Evolutionary conservation across 2,329 filamentous ascomycete genomes (phyloP).

Genomic region (Seiridium cupressi): DNA sequence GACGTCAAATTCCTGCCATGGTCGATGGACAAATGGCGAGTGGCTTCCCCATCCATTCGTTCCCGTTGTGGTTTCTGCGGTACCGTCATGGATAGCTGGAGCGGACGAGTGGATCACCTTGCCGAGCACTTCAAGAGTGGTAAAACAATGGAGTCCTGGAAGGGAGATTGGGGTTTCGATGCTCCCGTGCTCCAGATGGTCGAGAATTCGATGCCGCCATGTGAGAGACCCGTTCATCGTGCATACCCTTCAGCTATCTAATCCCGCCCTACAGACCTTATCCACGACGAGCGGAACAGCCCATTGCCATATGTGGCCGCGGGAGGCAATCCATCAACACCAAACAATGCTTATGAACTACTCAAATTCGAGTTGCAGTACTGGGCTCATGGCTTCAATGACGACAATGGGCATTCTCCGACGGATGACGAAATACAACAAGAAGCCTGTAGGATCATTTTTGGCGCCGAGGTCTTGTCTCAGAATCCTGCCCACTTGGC

Average conservation of each 20-base stretch:
- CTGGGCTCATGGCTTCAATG: constrained; percentile 44
- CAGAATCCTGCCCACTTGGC: constrained; percentile 35
- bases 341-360: constrained; percentile 59
- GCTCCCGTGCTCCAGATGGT: constrained; percentile 59
- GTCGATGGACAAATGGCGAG: constrained; percentile 67
- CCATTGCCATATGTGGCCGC: constrained; percentile 53
- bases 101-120: constrained; percentile 58
- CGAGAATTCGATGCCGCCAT: constrained; percentile 66
- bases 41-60: constrained; percentile 57
- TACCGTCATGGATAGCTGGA: constrained; percentile 61
- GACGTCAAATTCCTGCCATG: constrained; percentile 58
- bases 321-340: constrained; percentile 40
- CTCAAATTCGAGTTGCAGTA: constrained; percentile 57
- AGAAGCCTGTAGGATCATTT: constrained; percentile 60
- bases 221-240: constrained; percentile 42
- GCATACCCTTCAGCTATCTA: constrained; percentile 32
- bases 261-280: constrained; percentile 51
- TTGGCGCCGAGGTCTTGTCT: constrained; percentile 49
- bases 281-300: constrained; percentile 60
- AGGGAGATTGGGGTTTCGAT: constrained; percentile 69
- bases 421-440: constrained; percentile 53
- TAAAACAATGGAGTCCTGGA: constrained; percentile 67
- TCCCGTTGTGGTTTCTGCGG: constrained; percentile 67
- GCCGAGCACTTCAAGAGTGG: constrained; percentile 68
- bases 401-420: constrained; percentile 37